Evolutionary conservation across 2,329 filamentous ascomycete species (phyloP).

Genomic region (Aspergillus sp.): DNA sequence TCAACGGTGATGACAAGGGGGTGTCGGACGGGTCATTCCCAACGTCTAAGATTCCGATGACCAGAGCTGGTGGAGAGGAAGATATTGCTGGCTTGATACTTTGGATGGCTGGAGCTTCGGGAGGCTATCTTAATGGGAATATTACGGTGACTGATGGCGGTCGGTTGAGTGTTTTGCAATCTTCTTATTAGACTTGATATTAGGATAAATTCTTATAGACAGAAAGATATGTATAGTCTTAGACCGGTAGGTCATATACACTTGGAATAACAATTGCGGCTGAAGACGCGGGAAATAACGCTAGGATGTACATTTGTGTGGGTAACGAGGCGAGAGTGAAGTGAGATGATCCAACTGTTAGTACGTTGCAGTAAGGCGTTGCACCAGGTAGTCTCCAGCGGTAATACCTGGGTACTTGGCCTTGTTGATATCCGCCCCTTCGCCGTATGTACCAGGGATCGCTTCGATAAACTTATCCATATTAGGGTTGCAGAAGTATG

Average conservation of each 20-base stretch:
- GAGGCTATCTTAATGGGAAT: constrained; percentile 66
- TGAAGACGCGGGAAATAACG: constrained; percentile 2
- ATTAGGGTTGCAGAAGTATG: constrained; percentile 91
- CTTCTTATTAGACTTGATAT: constrained; percentile 46
- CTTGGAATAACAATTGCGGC: not conserved
- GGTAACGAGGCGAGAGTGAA: not conserved
- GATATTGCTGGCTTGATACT: constrained; percentile 67
- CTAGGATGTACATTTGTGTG: not conserved
- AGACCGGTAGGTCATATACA: not conserved
- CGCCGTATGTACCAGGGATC: constrained; percentile 72
- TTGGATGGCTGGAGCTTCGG: constrained; percentile 64
- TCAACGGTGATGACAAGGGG: constrained; percentile 43
- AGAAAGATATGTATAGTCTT: not conserved
- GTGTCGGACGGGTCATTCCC: constrained; percentile 42
- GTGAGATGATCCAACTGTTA: constrained; percentile 10
- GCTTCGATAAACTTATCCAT: constrained; percentile 73
- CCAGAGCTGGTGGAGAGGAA: constrained; percentile 59
- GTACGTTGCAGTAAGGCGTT: constrained; percentile 75
- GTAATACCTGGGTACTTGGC: constrained; percentile 76
- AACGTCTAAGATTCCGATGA: constrained; percentile 55
- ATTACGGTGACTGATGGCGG: constrained; percentile 65
- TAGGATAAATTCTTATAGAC: not conserved
- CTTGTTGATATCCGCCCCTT: constrained; percentile 49
- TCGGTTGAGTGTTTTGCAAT: constrained; percentile 56
- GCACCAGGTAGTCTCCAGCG: constrained; percentile 76